Evolutionary conservation across 2,329 filamentous ascomycete genomes (phyloP).

Genomic region (Talaromyces sp.): DNA sequence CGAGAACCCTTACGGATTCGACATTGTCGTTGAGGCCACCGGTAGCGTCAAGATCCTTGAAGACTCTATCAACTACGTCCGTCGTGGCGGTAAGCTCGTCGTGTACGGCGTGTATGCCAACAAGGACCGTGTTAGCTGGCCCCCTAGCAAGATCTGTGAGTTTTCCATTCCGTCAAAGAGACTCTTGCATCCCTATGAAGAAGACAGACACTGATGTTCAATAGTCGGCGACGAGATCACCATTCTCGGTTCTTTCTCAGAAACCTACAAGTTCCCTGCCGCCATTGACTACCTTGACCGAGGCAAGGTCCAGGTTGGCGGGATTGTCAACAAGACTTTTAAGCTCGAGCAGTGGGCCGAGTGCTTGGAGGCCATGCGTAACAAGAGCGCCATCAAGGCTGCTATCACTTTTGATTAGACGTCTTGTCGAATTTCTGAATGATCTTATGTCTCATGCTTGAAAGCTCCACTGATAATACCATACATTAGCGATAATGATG

Average conservation of each 20-base stretch:
- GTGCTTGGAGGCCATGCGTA: slow-evolving; percentile 66
- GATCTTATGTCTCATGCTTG: background rate
- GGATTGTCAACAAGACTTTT: slow-evolving; percentile 71
- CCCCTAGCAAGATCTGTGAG: slow-evolving; percentile 67
- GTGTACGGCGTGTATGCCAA: slow-evolving; percentile 68
- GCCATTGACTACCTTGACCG: slow-evolving; percentile 52
- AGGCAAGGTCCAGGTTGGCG: slow-evolving; percentile 49
- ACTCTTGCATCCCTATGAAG: background rate
- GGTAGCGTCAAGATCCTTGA: slow-evolving; percentile 67
- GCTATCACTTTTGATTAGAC: slow-evolving; percentile 47
- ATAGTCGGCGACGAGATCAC: slow-evolving; percentile 60
- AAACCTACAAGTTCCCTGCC: slow-evolving; percentile 67
- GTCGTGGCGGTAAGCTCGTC: slow-evolving; percentile 66
- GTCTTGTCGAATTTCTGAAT: background rate
- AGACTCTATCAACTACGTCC: slow-evolving; percentile 67
- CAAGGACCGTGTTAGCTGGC: slow-evolving; percentile 61
- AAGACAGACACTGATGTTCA: background rate
- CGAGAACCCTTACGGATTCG: slow-evolving; percentile 68
- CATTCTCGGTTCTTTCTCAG: slow-evolving; percentile 69
- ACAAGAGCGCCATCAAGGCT: slow-evolving; percentile 71
- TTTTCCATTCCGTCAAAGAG: slow-evolving; percentile 10
- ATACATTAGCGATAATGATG: slow-evolving; percentile 10
- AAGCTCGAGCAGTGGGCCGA: slow-evolving; percentile 69
- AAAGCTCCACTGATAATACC: slow-evolving; percentile 6
- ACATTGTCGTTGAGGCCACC: slow-evolving; percentile 69